Conservation (phyloP, 192 early-diverging fungal genomes). For the Lobosporangium transversale region DNA sequence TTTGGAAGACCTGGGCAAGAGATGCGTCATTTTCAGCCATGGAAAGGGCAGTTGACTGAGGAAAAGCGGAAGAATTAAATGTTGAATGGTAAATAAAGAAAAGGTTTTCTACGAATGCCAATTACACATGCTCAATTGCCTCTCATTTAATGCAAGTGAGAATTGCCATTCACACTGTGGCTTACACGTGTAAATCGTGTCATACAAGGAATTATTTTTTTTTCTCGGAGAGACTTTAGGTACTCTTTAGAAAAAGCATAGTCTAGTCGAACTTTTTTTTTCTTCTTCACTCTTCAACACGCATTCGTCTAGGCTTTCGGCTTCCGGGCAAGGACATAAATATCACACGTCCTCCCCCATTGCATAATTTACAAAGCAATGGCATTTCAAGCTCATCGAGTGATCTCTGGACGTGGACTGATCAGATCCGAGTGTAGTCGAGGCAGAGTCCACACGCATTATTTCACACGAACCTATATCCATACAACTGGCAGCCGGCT, state of each 20-base stretch:
- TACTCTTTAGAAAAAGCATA: no score
- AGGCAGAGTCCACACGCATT: constrained; percentile 22
- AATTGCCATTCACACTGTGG: no score
- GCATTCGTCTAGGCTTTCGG: not conserved
- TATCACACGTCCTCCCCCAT: no score
- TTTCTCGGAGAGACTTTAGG: no score
- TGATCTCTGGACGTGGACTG: constrained; percentile 33
- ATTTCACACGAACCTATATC: constrained; percentile 9
- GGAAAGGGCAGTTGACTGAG: not conserved
- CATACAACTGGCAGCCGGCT: no score
- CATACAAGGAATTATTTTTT: not conserved
- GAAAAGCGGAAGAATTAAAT: not conserved
- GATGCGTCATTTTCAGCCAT: constrained; percentile 41
- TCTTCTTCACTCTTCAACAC: not conserved
- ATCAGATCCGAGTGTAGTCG: constrained; percentile 34
- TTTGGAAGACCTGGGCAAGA: constrained; percentile 39
- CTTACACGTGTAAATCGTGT: not conserved
- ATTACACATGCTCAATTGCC: no score
- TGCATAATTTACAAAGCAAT: not conserved
- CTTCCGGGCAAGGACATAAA: no score
- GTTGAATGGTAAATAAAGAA: not conserved
- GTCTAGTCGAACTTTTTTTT: constrained; percentile 4
- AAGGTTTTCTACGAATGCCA: no score
- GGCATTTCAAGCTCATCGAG: constrained; percentile 17
- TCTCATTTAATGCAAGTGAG: no score